These are phyloP conservation scores for Viola odorata DNA, from an alignment of 345 rosid genomes.

Conservation along the genomic window DNA sequence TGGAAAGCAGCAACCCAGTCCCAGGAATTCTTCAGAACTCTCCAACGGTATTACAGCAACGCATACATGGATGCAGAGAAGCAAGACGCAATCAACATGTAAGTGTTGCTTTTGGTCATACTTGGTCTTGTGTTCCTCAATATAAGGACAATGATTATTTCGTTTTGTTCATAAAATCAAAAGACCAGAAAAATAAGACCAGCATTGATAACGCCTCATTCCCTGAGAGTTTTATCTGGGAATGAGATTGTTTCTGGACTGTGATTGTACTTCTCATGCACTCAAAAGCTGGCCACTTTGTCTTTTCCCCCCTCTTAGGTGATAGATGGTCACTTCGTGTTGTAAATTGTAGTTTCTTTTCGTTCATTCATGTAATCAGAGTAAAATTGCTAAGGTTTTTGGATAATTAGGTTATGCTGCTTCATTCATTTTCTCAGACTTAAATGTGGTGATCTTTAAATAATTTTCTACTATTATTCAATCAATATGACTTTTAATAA, in stretches of 20 bases:
- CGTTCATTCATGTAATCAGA: no score
- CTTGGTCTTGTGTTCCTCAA: neutral
- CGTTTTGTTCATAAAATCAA: neutral
- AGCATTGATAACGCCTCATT: no score
- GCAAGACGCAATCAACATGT: conserved; percentile 93
- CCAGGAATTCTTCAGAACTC: conserved; percentile 94
- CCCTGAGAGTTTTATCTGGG: no score
- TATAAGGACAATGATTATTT: neutral
- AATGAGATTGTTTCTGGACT: no score
- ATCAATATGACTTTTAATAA: conserved; percentile 8
- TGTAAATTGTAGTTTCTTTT: neutral
- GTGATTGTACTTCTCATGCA: neutral
- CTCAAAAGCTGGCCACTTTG: neutral
- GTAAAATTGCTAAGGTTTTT: no score
- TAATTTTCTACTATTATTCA: conserved; percentile 4
- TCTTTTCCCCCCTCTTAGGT: neutral
- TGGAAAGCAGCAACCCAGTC: conserved; percentile 99
- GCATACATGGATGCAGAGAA: conserved; percentile 94
- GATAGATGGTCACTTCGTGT: no score
- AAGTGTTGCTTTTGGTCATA: conserved; percentile 18
- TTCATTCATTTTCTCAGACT: neutral
- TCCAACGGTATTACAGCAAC: conserved; percentile 91
- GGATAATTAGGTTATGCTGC: neutral
- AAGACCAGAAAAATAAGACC: no score
- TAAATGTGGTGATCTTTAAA: neutral